phyloP scores from a whole-genome alignment of 306 rosid genomes.

The Corylus americana region DNA sequence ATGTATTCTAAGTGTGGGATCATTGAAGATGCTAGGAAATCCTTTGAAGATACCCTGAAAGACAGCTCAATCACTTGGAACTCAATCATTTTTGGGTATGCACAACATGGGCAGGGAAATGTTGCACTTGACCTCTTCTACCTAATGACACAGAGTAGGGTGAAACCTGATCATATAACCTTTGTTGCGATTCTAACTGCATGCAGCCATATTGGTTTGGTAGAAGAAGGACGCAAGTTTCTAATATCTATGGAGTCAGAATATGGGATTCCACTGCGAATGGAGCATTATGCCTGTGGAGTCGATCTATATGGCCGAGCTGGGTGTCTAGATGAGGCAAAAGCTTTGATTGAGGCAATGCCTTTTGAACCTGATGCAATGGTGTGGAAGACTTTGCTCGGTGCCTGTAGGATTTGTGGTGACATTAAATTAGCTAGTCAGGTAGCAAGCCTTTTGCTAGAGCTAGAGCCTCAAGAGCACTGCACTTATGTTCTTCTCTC shows the following conservation, averaged over 20 bases:
- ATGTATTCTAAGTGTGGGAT: slow-evolving; percentile 92
- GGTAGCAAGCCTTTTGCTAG: slow-evolving; percentile 58
- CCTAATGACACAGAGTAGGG: slow-evolving; percentile 58
- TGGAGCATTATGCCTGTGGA: slow-evolving; percentile 89
- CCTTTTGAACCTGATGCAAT: slow-evolving; percentile 67
- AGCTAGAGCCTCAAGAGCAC: slow-evolving; percentile 80
- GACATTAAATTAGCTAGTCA: slow-evolving; percentile 71
- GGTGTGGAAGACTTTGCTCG: slow-evolving; percentile 74
- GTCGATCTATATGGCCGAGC: slow-evolving; percentile 75
- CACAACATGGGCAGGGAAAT: slow-evolving; percentile 78
- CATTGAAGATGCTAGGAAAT: slow-evolving; percentile 71
- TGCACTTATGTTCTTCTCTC: slow-evolving; percentile 73
- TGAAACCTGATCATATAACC: slow-evolving; percentile 81
- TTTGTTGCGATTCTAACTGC: slow-evolving; percentile 84
- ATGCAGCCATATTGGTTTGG: slow-evolving; percentile 78
- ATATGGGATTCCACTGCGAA: slow-evolving; percentile 52
- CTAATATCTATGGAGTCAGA: slow-evolving; percentile 55
- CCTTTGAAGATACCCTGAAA: slow-evolving; percentile 59
- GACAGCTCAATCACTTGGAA: slow-evolving; percentile 70
- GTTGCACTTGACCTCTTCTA: slow-evolving; percentile 62
- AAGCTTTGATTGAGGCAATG: slow-evolving; percentile 64
- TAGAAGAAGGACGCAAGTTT: slow-evolving; percentile 62
- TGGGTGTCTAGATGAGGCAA: slow-evolving; percentile 61
- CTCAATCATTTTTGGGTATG: slow-evolving; percentile 81
- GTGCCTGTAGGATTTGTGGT: slow-evolving; percentile 74